phyloP scores from a whole-genome alignment of 2,329 filamentous ascomycete species.

The Talaromyces sp. region DNA sequence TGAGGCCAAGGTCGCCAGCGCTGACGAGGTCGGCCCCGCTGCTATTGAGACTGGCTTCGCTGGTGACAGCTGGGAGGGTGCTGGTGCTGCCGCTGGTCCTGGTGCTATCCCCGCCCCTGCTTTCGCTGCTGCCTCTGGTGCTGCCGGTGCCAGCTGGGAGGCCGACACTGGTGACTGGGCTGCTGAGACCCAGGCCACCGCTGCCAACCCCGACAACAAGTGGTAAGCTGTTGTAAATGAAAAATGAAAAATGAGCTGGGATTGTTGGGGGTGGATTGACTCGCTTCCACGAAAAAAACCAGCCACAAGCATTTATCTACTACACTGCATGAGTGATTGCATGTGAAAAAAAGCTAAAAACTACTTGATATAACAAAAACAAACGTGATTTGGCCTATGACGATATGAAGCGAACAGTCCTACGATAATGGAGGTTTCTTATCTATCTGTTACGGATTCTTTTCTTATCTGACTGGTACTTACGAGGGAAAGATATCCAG shows the following conservation, averaged over 20 bases:
- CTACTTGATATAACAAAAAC: slow-evolving; percentile 1
- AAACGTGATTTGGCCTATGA: slow-evolving; percentile 3
- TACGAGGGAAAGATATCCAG: slow-evolving; percentile 99
- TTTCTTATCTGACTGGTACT: slow-evolving; percentile 62
- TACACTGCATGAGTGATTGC: neutral
- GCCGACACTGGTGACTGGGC: slow-evolving; percentile 51
- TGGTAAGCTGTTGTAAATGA: slow-evolving; percentile 29
- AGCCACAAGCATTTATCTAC: neutral
- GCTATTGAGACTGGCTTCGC: slow-evolving; percentile 75
- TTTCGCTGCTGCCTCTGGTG: slow-evolving; percentile 65
- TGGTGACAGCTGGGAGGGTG: slow-evolving; percentile 77
- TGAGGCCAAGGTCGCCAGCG: slow-evolving; percentile 76
- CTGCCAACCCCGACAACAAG: slow-evolving; percentile 29
- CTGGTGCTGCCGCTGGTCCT: slow-evolving; percentile 55
- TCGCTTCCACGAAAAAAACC: neutral
- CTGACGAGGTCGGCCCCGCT: slow-evolving; percentile 74
- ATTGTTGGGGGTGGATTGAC: neutral
- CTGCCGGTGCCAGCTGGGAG: slow-evolving; percentile 65
- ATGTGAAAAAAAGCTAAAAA: neutral
- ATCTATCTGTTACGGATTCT: slow-evolving; percentile 32
- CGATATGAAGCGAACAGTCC: slow-evolving; percentile 9
- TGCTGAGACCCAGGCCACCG: slow-evolving; percentile 42
- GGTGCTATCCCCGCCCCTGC: slow-evolving; percentile 61
- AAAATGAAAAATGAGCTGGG: neutral
- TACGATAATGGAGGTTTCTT: slow-evolving; percentile 11